Base-by-base conservation (phyloP, 768 basidiomycete species). In the Xanthoconium stramineum region DNA sequence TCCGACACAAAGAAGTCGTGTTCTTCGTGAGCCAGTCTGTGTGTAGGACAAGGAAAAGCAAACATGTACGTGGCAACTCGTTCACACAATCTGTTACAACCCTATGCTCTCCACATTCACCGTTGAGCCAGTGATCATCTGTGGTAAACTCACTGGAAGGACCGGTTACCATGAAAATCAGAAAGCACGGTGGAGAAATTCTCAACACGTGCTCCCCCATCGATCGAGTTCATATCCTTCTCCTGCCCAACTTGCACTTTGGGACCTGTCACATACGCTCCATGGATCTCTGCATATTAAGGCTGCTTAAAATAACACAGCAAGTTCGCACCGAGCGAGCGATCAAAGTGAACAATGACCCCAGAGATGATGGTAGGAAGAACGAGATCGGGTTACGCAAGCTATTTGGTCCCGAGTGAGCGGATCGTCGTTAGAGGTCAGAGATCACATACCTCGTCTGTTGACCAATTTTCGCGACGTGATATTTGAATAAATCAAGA, bases 231-330 rank as follows among this genome's bases (percentile, higher is more conserved):
- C 88, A 97, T 91, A 64, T 91, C 86, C 69, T 84, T 88, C 67
- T 92, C 91, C 58, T 84, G 77, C 6, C 77, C 81, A 12, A 86
- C 76, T 48, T 80, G 73, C 29, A 91, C 88, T 48, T 84, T 80
- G 47, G 79, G 84, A 1, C 88, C 89, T 8, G 90, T 91, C 58
- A 86, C 83, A 61, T 86, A 91, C 58, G 74, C 72, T 64, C 86
- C 85, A 43, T 89, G 82, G 24, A 91, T 80, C 47, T 88, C 84
- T 6, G 88, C 86, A 59, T 96, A 98, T 70, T 98, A 95, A 7
- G 85, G 84, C n/a, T 96, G 83, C 71, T 99, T 96, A 61, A 96
- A 94, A 19, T 94, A 87, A 67, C 98, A 99, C 5, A 98, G 80
- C 29, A 99, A 80, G 71, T 91, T 94, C 54, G 88, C 84, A 6